Evolutionary conservation across 768 basidiomycete species (phyloP), one percentile per base, ranked within the genome.

Genomic region (Bullera alba): DNA sequence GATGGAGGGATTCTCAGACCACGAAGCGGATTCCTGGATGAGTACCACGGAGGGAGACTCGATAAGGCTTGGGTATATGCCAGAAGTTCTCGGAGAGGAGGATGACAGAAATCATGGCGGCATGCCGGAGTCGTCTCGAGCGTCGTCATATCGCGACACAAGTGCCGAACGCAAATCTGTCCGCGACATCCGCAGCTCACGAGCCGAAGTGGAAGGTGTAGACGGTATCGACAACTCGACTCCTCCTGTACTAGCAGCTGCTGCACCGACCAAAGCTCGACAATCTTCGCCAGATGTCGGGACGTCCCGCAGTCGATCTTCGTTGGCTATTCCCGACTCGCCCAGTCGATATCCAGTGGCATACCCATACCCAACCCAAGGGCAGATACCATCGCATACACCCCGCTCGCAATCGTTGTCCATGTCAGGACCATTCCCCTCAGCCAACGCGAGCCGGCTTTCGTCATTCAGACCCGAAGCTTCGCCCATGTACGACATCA

Each of bases 11-110:
- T 72, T 61, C 45, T 52, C 53, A 25, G 60, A 65, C 30, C 57
- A 59, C 38, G 70, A 72, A 43, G 65, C 54, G 7, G 70, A 72
- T 55, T 64, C 64, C 5, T 70, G 67, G 70, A 37, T 56, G 50
- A 48, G 48, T 7, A 57, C 54, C 2, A 60, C 55, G 2, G 66
- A 61, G 38, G 60, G 56, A 2, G 63, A 68, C 36, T 60, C 57
- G 12, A 60, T 61, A 10, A 27, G 58, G 26, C 50, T 67, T 17
- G 62, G 60, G 14, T 61, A 67, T 41, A 14, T 64, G 23, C 62
- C 62, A 8, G 65, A 64, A 51, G 51, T 52, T 5, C 57, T 54
- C 5, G 63, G 59, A 36, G 57, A 57, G 17, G 57, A 57, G 39
- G 63, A 52, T 35, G 53, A 30, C 14, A 28, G 50, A 25, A 44